Conservation (phyloP, 768 basidiomycete species). For the Clitopilus hobsonii region DNA sequence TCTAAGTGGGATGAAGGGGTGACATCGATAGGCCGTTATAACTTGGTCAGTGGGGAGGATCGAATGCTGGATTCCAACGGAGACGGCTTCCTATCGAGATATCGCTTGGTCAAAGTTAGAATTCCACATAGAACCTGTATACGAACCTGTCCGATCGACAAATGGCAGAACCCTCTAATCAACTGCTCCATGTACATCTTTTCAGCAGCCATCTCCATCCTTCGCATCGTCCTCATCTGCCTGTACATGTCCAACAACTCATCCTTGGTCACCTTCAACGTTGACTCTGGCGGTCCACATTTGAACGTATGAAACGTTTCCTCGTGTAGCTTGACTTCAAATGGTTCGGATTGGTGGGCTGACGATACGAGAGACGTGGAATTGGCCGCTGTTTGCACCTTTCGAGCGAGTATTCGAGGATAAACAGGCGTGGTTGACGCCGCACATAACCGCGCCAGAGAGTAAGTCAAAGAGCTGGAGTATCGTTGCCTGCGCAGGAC, state of each 20-base stretch:
- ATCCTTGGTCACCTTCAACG: neutral
- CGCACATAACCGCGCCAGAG: too few relatives aligned
- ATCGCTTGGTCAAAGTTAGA: too few relatives aligned
- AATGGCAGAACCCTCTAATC: neutral
- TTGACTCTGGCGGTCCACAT: neutral
- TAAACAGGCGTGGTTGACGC: too few relatives aligned
- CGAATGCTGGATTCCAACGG: neutral
- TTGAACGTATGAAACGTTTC: neutral
- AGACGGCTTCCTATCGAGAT: neutral
- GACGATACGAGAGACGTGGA: neutral
- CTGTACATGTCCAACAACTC: neutral
- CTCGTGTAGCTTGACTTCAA: neutral
- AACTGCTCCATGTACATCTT: neutral
- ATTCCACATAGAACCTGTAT: too few relatives aligned
- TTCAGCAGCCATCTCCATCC: neutral
- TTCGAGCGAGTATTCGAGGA: neutral
- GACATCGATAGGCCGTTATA: neutral
- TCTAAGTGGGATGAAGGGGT: neutral
- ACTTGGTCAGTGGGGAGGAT: neutral
- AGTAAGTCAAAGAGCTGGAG: too few relatives aligned
- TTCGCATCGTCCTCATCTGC: neutral
- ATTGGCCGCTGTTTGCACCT: neutral
- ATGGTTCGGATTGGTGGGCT: neutral
- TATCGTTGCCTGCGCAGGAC: too few relatives aligned
- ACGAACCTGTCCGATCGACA: neutral